These are phyloP conservation scores for Chaetomidium leptoderma DNA, from an alignment of 495 filamentous ascomycete genomes.

Conservation along the genomic window DNA sequence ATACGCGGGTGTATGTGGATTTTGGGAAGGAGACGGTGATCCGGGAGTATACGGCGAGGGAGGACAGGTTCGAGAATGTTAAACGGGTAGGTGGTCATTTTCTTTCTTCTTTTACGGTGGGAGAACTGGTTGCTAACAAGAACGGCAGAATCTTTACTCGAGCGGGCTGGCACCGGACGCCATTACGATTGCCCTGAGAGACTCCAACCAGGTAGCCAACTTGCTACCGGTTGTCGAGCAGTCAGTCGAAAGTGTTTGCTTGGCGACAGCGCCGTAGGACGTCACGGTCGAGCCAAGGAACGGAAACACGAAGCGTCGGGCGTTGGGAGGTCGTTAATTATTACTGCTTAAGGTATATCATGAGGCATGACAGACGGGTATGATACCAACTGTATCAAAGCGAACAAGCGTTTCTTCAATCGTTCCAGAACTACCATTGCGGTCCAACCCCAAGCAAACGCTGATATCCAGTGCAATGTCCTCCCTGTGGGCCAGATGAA, in stretches of 20 bases:
- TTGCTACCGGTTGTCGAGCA: conserved; percentile 67
- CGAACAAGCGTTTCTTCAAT: not conserved
- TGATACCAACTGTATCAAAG: not conserved
- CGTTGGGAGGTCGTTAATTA: not conserved
- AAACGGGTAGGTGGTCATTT: conserved; percentile 55
- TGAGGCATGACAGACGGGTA: not conserved
- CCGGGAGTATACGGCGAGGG: conserved; percentile 80
- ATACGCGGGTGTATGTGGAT: conserved; percentile 90
- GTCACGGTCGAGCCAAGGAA: no score
- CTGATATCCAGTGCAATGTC: conserved; percentile 17
- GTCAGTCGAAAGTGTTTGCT: conserved; percentile 42
- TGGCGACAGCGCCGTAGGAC: conserved; percentile 22
- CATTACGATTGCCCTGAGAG: conserved; percentile 71
- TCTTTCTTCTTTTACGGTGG: conserved; percentile 1
- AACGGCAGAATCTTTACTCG: conserved; percentile 59
- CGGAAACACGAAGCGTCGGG: not conserved
- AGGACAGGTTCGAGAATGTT: conserved; percentile 72
- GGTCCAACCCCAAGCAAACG: conserved; percentile 6
- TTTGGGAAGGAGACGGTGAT: conserved; percentile 78
- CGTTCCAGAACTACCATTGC: not conserved
- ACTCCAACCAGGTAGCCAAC: conserved; percentile 72
- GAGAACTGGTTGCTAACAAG: conserved; percentile 6
- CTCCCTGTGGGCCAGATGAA: not conserved
- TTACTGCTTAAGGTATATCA: not conserved
- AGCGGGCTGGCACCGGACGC: conserved; percentile 60